Evolutionary conservation across 352 stramenopile genomes (phyloP).

Genomic region (Albugo candida): DNA sequence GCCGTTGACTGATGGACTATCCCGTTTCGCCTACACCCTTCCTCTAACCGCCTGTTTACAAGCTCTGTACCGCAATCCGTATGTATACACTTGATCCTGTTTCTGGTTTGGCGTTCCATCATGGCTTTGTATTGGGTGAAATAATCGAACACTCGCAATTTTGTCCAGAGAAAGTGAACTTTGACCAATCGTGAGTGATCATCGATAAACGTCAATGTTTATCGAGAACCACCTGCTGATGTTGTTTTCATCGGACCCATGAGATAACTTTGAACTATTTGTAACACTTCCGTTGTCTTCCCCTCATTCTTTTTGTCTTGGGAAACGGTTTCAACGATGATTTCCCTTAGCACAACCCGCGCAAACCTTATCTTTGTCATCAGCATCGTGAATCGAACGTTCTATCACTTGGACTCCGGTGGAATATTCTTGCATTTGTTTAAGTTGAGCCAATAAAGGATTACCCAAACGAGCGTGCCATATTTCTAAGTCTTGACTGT

Average conservation of each 20-base stretch:
- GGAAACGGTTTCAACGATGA: neutral
- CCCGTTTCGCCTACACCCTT: neutral
- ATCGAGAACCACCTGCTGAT: neutral
- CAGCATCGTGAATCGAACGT: neutral
- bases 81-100: no score
- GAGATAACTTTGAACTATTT: constrained; percentile 8
- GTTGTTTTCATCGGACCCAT: constrained; percentile 2
- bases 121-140: constrained; percentile 6
- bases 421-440: constrained; percentile 1
- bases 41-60: neutral
- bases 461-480: constrained; percentile 6
- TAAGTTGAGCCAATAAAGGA: neutral
- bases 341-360: constrained; percentile 5
- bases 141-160: neutral
- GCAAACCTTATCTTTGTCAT: neutral
- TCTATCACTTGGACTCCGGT: neutral
- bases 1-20: neutral
- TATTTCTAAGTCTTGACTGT: neutral
- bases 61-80: constrained; percentile 1
- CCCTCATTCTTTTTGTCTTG: neutral
- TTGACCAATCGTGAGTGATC: constrained; percentile 3
- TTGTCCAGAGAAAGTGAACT: constrained; percentile 5
- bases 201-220: constrained; percentile 6
- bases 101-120: constrained; percentile 1
- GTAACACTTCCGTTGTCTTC: constrained; percentile 1